Evolutionary conservation across 306 rosid genomes (phyloP).

Genomic region (Begonia masoniana): DNA sequence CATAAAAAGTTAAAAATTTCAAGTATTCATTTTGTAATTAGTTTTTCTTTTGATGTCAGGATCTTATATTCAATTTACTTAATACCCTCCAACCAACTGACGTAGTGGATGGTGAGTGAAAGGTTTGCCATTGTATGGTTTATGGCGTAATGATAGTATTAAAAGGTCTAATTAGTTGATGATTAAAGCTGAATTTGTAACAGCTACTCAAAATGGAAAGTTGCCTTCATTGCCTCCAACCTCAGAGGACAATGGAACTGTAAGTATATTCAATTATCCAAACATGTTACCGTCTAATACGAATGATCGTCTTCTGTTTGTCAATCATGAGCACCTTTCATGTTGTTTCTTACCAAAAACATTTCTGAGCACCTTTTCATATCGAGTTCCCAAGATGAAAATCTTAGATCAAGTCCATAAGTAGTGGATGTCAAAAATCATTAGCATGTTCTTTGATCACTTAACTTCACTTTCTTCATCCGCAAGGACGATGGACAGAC

Average conservation of each 20-base stretch:
- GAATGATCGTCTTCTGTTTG: too few relatives aligned
- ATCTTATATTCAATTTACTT: slow-evolving; percentile 62
- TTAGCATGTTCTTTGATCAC: too few relatives aligned
- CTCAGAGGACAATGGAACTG: slow-evolving; percentile 83
- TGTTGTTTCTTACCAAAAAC: too few relatives aligned
- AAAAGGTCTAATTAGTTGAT: too few relatives aligned
- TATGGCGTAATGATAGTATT: background rate
- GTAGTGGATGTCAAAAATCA: too few relatives aligned
- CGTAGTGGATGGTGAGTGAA: slow-evolving; percentile 63
- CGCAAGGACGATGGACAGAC: too few relatives aligned
- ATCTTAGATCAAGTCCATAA: too few relatives aligned
- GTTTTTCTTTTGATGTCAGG: slow-evolving; percentile 41
- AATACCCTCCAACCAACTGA: slow-evolving; percentile 66
- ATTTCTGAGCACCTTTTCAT: too few relatives aligned
- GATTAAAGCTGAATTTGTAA: slow-evolving; percentile 8
- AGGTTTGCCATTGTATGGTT: background rate
- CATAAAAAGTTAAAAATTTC: slow-evolving; percentile 1
- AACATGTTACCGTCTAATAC: too few relatives aligned
- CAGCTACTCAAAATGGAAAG: slow-evolving; percentile 83
- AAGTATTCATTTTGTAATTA: slow-evolving; percentile 12
- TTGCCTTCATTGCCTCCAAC: slow-evolving; percentile 70
- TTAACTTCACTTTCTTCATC: too few relatives aligned
- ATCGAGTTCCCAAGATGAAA: too few relatives aligned
- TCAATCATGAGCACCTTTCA: too few relatives aligned
- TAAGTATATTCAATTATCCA: slow-evolving; percentile 27